These are phyloP conservation scores for Xerocomus minutiporus DNA, from an alignment of 1,284 basidiomycete species.

Conservation along the genomic window DNA sequence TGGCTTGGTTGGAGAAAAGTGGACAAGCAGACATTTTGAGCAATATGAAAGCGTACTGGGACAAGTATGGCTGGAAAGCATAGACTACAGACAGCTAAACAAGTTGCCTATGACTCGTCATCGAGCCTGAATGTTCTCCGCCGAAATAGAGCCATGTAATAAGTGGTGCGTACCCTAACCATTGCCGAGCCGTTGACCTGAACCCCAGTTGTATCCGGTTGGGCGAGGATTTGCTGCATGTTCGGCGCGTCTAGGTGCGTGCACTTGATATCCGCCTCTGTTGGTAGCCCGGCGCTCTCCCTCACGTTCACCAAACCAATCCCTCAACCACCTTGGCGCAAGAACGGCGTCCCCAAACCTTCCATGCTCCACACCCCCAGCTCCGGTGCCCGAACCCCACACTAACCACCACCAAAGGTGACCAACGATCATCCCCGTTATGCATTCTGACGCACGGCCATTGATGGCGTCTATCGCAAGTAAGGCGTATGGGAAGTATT, in stretches of 20 bases:
- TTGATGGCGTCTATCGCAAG: slow-evolving; percentile 68
- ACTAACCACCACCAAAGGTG: slow-evolving; percentile 78
- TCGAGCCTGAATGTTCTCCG: not conserved
- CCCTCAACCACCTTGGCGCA: slow-evolving; percentile 40
- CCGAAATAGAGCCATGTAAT: not conserved
- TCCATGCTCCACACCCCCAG: slow-evolving; percentile 29
- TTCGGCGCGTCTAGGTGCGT: slow-evolving; percentile 29
- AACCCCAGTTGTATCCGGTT: slow-evolving; percentile 40
- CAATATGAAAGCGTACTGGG: slow-evolving; percentile 78
- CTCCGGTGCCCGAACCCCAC: slow-evolving; percentile 40
- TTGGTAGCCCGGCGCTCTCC: slow-evolving; percentile 13
- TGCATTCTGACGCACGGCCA: slow-evolving; percentile 57
- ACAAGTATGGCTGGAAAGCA: slow-evolving; percentile 69
- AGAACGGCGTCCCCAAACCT: slow-evolving; percentile 24
- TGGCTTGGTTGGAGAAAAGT: slow-evolving; percentile 74
- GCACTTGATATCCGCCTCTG: slow-evolving; percentile 24
- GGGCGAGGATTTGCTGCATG: slow-evolving; percentile 20
- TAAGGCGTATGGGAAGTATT: slow-evolving; percentile 74
- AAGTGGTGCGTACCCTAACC: slow-evolving; percentile 5
- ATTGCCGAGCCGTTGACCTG: slow-evolving; percentile 38
- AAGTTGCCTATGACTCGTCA: not conserved
- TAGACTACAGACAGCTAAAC: slow-evolving; percentile 8
- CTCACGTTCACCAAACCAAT: slow-evolving; percentile 32
- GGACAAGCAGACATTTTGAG: slow-evolving; percentile 64
- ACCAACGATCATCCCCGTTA: slow-evolving; percentile 72